Evolutionary conservation across 495 filamentous ascomycete species (phyloP).

Genomic region (Glonium stellatum): DNA sequence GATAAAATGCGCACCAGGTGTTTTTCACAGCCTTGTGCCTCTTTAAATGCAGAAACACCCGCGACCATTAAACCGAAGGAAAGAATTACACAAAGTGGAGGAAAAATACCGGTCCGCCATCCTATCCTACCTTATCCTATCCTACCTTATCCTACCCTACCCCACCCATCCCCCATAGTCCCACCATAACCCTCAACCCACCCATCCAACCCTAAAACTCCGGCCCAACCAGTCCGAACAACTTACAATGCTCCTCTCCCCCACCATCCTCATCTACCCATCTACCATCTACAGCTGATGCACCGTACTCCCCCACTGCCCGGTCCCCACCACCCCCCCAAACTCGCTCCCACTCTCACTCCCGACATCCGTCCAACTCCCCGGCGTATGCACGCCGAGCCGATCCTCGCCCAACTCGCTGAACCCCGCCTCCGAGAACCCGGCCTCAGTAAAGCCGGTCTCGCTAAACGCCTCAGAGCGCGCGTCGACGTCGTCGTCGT

Average conservation of each 20-base stretch:
- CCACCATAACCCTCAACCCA: too few relatives aligned
- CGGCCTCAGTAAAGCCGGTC: conserved; percentile 23
- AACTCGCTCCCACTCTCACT: conserved; percentile 30
- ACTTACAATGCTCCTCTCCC: not conserved
- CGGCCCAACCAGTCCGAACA: not conserved
- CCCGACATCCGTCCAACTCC: conserved; percentile 30
- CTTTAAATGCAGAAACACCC: too few relatives aligned
- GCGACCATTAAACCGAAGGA: too few relatives aligned
- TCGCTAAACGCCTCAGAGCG: conserved; percentile 26
- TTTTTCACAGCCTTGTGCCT: too few relatives aligned
- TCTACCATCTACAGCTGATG: not conserved
- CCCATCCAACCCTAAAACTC: too few relatives aligned
- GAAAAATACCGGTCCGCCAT: too few relatives aligned
- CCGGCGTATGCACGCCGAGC: conserved; percentile 21
- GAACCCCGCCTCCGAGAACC: conserved; percentile 14
- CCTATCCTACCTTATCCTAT: too few relatives aligned
- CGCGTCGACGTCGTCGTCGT: conserved; percentile 24
- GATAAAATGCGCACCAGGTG: too few relatives aligned
- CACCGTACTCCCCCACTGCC: conserved; percentile 3
- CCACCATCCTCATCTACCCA: not conserved
- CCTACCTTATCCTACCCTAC: too few relatives aligned
- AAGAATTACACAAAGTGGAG: too few relatives aligned
- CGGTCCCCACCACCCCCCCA: conserved; percentile 4
- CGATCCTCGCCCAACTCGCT: conserved; percentile 17
- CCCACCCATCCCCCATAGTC: too few relatives aligned